Conservation (phyloP, 148 eudicot genomes). For the Chenopodium album region DNA sequence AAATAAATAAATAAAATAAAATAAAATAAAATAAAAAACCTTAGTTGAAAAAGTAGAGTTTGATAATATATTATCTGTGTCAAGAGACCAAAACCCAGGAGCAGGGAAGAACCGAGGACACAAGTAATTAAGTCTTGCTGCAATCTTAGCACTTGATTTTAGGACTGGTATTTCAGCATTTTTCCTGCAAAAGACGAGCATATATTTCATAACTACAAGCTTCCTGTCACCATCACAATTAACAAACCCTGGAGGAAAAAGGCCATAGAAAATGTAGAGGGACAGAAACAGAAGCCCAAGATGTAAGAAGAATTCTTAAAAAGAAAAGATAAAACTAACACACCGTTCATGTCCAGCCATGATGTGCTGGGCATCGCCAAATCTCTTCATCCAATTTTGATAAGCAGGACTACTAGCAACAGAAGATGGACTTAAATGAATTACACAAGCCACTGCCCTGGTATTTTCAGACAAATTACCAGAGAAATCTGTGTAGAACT, state of each 20-base stretch:
- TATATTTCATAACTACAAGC: background rate
- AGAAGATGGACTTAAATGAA: slow-evolving; percentile 73
- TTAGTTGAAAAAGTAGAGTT: slow-evolving; percentile 31
- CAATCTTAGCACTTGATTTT: slow-evolving; percentile 79
- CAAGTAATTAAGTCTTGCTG: slow-evolving; percentile 81
- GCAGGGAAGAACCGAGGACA: slow-evolving; percentile 92
- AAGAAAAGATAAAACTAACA: slow-evolving; percentile 25
- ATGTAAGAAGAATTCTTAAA: background rate
- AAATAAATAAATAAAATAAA: background rate
- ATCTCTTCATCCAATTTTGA: slow-evolving; percentile 79
- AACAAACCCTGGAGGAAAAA: background rate
- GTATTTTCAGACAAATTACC: slow-evolving; percentile 39
- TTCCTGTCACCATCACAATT: background rate
- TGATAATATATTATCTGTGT: slow-evolving; percentile 24
- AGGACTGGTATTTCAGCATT: slow-evolving; percentile 78
- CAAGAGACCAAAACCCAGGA: slow-evolving; percentile 79
- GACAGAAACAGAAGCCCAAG: background rate
- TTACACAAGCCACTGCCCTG: slow-evolving; percentile 67
- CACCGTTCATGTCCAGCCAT: slow-evolving; percentile 94
- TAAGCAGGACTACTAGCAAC: slow-evolving; percentile 52
- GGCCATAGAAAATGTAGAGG: background rate
- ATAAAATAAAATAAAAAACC: slow-evolving; percentile 39
- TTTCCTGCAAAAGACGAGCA: slow-evolving; percentile 44
- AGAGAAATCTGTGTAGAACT: slow-evolving; percentile 45
- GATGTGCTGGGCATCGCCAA: slow-evolving; percentile 69